Base-by-base conservation (phyloP, 75 land plant species). In the Chamaecyparis obtusa region DNA sequence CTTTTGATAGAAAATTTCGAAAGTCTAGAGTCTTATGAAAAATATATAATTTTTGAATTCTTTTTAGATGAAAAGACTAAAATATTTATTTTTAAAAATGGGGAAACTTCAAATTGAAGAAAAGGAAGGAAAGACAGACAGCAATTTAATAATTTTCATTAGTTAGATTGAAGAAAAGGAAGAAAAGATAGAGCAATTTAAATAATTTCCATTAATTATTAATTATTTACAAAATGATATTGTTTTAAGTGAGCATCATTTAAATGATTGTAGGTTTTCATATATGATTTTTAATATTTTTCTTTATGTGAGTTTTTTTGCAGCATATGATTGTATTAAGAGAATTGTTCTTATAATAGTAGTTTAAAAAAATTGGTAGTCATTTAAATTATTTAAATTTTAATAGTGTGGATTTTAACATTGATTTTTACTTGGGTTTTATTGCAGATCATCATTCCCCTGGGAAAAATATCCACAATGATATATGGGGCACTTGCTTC, bases 401-500 rank as follows among this genome's bases (percentile, higher is more conserved):
- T 41, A 36, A 39, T 35, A 13, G 10, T 33, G 13, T 43, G 57
- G 2, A 30, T 49, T 41, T 30, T 51, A 41, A 39, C 21, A 79
- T 37, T 51, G 35, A 83, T 51, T 83, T 83, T 15, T 32, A 37
- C 1, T 2, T 86, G 39, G 84, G 43, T 57, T 24, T 30, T 85
- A 24, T 79, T 44, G 57, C 91, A 91, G 92, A 24, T 51, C 16
- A 78, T 90, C 72, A 27, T 91, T 49, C 92, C 92, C 3, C 83
- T 91, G n/a, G 91, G 92, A 3, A 83, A 69, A 35, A 27, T 91
- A 27, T 83, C 86, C 1, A 27, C 83, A 33, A 88, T 87, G 88
- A 90, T 94, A 11, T 91, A 89, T 36, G 92, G 93, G 5, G 93
- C 90, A 6, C 16, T 94, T 5, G 89, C 89, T 15, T 91, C 93